Percentiles rank a stretch among this genome's conserved stretches.
Evolutionary conservation across 352 stramenopile genomes (phyloP).

Genomic region (Pythium aquatile): DNA sequence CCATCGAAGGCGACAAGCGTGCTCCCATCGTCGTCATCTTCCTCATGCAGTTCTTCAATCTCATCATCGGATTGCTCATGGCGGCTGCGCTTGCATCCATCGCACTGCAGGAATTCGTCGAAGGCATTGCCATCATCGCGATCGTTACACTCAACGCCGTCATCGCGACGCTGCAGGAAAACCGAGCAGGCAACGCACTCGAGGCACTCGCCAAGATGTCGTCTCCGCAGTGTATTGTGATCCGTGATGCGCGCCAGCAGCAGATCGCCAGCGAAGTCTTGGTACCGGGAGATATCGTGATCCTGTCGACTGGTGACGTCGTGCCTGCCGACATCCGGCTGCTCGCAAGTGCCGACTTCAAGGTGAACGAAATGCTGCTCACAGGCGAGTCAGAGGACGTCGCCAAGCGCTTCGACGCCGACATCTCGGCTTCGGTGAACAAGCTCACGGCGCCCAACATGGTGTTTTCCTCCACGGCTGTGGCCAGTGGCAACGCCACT

Average conservation of each 20-base stretch:
- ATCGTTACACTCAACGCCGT: conserved; percentile 43
- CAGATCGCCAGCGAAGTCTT: conserved; percentile 34
- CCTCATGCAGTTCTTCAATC: conserved; percentile 40
- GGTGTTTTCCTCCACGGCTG: conserved; percentile 78
- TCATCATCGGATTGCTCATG: conserved; percentile 42
- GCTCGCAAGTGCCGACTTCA: conserved; percentile 45
- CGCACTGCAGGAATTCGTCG: conserved; percentile 38
- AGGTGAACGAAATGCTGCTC: conserved; percentile 82
- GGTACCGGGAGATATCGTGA: conserved; percentile 44
- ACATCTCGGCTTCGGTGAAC: neutral
- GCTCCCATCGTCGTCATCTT: conserved; percentile 33
- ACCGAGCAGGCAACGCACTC: conserved; percentile 34
- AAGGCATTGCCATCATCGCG: conserved; percentile 37
- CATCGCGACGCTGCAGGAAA: conserved; percentile 40
- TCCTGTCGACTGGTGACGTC: conserved; percentile 67
- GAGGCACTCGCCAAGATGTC: conserved; percentile 36
- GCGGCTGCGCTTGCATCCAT: conserved; percentile 37
- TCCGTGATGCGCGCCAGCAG: conserved; percentile 28
- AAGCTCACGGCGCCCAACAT: conserved; percentile 51
- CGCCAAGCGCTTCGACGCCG: conserved; percentile 25
- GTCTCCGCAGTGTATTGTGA: conserved; percentile 35
- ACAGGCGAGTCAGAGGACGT: conserved; percentile 74
- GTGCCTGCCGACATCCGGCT: conserved; percentile 79
- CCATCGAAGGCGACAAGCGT: conserved; percentile 28
- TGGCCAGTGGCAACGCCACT: conserved; percentile 32